These are phyloP conservation scores for Luzula sylvatica DNA, from an alignment of 176 grass and related monocot genomes.

Conservation along the genomic window DNA sequence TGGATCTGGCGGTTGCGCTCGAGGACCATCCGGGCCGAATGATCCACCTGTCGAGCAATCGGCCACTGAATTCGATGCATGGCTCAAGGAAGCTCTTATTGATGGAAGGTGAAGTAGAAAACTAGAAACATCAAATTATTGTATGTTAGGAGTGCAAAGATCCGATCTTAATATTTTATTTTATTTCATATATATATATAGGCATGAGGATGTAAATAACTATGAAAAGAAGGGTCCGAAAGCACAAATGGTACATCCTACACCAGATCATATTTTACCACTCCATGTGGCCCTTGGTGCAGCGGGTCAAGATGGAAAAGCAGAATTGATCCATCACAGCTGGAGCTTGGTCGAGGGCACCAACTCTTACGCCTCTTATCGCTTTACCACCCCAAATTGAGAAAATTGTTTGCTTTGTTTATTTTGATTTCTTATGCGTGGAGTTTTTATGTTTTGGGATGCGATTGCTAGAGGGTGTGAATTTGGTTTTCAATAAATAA, in stretches of 20 bases:
- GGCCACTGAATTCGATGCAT: slow-evolving; percentile 55
- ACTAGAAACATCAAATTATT: too few species aligned
- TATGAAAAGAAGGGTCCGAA: slow-evolving; percentile 51
- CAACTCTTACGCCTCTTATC: slow-evolving; percentile 52
- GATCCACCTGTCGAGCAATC: slow-evolving; percentile 26
- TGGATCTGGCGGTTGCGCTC: slow-evolving; percentile 59
- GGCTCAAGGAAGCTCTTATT: slow-evolving; percentile 62
- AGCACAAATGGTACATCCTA: slow-evolving; percentile 57
- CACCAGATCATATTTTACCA: slow-evolving; percentile 56
- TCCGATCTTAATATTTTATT: too few species aligned
- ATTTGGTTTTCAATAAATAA: too few species aligned
- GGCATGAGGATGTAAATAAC: slow-evolving; percentile 57
- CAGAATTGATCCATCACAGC: slow-evolving; percentile 60
- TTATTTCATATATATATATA: slow-evolving; percentile 4
- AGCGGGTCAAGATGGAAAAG: slow-evolving; percentile 38
- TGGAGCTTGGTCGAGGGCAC: slow-evolving; percentile 47
- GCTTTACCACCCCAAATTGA: slow-evolving; percentile 37
- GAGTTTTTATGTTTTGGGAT: too few species aligned
- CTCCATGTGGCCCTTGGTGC: slow-evolving; percentile 77
- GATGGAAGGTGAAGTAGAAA: too few species aligned
- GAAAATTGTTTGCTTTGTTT: too few species aligned
- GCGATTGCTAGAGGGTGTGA: too few species aligned
- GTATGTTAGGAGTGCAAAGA: too few species aligned
- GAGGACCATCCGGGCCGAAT: slow-evolving; percentile 17
- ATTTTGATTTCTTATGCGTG: too few species aligned